phyloP scores from a whole-genome alignment of 2,329 filamentous ascomycete species.

The Triangularia verruculosa region DNA sequence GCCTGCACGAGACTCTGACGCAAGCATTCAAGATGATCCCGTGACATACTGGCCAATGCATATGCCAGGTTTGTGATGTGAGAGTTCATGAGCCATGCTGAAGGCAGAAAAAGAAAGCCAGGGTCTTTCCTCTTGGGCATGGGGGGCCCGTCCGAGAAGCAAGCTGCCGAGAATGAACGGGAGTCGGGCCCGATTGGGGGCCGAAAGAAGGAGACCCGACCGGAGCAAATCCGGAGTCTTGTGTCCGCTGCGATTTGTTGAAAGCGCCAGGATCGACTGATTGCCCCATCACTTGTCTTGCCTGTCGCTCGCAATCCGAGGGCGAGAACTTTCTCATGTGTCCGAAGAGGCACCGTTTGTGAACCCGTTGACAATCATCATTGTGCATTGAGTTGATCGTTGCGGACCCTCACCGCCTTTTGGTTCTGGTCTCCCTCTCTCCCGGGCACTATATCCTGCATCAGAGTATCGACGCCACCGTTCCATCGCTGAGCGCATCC shows the following conservation, averaged over 20 bases:
- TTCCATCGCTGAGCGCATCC: neutral
- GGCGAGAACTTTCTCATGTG: neutral
- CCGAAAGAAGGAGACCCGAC: neutral
- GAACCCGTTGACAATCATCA: neutral
- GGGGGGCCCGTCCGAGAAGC: neutral
- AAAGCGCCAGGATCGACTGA: neutral
- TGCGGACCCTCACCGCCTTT: slow-evolving; percentile 15
- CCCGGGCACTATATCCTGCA: slow-evolving; percentile 20
- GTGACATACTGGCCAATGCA: slow-evolving; percentile 17
- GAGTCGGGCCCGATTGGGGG: neutral
- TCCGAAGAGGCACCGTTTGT: neutral
- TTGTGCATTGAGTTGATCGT: neutral
- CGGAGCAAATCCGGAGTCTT: neutral
- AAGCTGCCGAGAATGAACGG: slow-evolving; percentile 4
- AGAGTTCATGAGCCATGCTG: neutral
- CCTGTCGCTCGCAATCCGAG: neutral
- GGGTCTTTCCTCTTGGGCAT: neutral
- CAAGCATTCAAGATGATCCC: slow-evolving; percentile 17
- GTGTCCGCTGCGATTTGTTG: neutral
- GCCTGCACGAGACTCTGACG: slow-evolving; percentile 17
- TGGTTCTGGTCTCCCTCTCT: slow-evolving; percentile 6
- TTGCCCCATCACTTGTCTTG: neutral
- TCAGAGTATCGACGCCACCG: slow-evolving; percentile 11
- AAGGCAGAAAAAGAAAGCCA: slow-evolving; percentile 1
- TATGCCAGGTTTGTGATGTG: neutral